Evolutionary conservation across 2,329 filamentous ascomycete genomes (phyloP).

Genomic region (Colletotrichum musae): DNA sequence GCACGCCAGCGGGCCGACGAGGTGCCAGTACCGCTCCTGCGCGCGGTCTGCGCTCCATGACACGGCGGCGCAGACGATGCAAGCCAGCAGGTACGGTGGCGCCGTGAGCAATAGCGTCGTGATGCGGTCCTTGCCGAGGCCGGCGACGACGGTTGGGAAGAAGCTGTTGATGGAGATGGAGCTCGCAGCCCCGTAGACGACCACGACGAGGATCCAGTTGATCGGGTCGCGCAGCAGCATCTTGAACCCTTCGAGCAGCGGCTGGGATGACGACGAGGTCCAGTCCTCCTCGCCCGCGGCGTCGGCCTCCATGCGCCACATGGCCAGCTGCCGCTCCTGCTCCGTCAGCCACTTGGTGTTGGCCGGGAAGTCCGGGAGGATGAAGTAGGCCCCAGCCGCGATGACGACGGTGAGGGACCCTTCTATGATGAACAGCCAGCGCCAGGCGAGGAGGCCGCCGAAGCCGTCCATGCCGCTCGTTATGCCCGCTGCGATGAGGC

Average conservation of each 20-base stretch:
- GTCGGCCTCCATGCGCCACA: constrained; percentile 43
- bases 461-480: constrained; percentile 38
- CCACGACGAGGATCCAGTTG: constrained; percentile 43
- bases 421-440: constrained; percentile 65
- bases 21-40: constrained; percentile 40
- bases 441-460: constrained; percentile 55
- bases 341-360: constrained; percentile 54
- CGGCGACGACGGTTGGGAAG: constrained; percentile 44
- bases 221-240: constrained; percentile 43
- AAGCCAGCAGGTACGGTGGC: constrained; percentile 59
- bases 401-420: constrained; percentile 53
- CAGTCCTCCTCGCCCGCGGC: constrained; percentile 45
- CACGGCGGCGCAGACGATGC: constrained; percentile 46
- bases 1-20: constrained; percentile 28
- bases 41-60: constrained; percentile 38
- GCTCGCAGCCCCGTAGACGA: constrained; percentile 43
- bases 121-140: constrained; percentile 44
- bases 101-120: constrained; percentile 61
- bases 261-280: constrained; percentile 39
- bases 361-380: constrained; percentile 49
- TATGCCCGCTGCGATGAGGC: constrained; percentile 43
- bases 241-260: constrained; percentile 42
- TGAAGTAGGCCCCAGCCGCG: constrained; percentile 54
- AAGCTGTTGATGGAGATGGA: constrained; percentile 44
- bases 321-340: constrained; percentile 43